A percentile compares a stretch with the other conserved stretches of the same genome.
These are phyloP conservation scores for Bipolaris bicolor DNA, from an alignment of 2,329 filamentous ascomycete genomes.

Conservation along the genomic window DNA sequence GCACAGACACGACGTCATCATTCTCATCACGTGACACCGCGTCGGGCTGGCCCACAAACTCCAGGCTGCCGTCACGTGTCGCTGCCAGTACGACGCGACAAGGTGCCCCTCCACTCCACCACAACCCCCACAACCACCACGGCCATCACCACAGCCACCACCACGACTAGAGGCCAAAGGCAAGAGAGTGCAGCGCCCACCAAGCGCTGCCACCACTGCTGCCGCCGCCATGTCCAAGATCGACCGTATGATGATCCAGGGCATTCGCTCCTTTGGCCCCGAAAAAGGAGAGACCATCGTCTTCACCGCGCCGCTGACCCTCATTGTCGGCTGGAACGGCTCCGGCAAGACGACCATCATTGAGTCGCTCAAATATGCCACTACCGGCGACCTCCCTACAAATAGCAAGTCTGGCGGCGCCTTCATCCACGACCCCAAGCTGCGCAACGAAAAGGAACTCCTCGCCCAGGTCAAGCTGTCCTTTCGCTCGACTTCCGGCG, in stretches of 20 bases:
- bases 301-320: constrained; percentile 87
- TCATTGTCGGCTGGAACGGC: constrained; percentile 97
- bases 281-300: constrained; percentile 76
- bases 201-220: background rate
- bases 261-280: constrained; percentile 85
- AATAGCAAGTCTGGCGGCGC: constrained; percentile 86
- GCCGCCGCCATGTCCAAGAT: constrained; percentile 64
- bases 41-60: background rate
- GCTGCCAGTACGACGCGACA: background rate
- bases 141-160: background rate
- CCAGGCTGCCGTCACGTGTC: constrained; percentile 2
- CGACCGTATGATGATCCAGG: constrained; percentile 85
- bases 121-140: background rate
- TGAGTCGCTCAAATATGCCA: constrained; percentile 97
- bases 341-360: constrained; percentile 99
- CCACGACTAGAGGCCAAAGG: background rate
- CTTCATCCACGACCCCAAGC: constrained; percentile 97
- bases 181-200: background rate
- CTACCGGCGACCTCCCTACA: constrained; percentile 89
- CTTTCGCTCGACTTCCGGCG: constrained; percentile 79
- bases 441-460: constrained; percentile 85
- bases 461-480: constrained; percentile 89
- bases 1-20: background rate
- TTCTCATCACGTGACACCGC: constrained; percentile 8
- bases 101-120: background rate